phyloP scores from a whole-genome alignment of 2,329 filamentous ascomycete genomes.

The Chrysosphaeria jannelii region DNA sequence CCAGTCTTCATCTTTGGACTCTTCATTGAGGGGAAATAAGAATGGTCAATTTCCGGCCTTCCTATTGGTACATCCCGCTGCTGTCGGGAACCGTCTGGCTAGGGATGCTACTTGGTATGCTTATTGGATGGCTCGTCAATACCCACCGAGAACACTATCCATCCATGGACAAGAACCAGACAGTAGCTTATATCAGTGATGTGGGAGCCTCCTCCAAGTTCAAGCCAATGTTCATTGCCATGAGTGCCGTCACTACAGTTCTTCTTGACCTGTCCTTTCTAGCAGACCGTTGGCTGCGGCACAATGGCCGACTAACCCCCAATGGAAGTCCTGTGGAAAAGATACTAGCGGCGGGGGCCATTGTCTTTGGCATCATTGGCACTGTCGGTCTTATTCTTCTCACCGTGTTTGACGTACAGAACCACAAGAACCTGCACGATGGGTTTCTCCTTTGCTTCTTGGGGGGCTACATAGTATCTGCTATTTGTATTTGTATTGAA shows the following conservation, averaged over 20 bases:
- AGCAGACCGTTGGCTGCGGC: constrained; percentile 60
- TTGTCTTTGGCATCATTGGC: constrained; percentile 40
- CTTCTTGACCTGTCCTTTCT: constrained; percentile 58
- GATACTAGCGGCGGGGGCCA: constrained; percentile 26
- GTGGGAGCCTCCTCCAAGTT: constrained; percentile 24
- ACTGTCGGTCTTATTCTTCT: constrained; percentile 57
- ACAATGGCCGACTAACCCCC: constrained; percentile 45
- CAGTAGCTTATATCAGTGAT: constrained; percentile 44
- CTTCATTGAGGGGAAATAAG: too few species aligned
- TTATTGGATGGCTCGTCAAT: constrained; percentile 36
- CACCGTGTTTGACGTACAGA: constrained; percentile 57
- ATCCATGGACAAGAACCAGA: constrained; percentile 26
- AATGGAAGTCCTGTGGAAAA: constrained; percentile 37
- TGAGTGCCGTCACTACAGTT: constrained; percentile 39
- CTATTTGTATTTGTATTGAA: constrained; percentile 70
- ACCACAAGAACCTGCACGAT: constrained; percentile 36
- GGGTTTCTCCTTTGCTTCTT: constrained; percentile 63
- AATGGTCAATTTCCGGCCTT: too few species aligned
- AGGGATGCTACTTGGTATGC: constrained; percentile 34
- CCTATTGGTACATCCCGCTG: constrained; percentile 38
- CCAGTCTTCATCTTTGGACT: too few species aligned
- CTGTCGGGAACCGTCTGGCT: constrained; percentile 35
- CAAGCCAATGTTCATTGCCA: constrained; percentile 52
- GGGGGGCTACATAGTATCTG: constrained; percentile 54
- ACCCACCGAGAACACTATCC: constrained; percentile 22